Evolutionary conservation across 2,329 filamentous ascomycete species (phyloP).

Genomic region (Phyllosticta citriasiana): DNA sequence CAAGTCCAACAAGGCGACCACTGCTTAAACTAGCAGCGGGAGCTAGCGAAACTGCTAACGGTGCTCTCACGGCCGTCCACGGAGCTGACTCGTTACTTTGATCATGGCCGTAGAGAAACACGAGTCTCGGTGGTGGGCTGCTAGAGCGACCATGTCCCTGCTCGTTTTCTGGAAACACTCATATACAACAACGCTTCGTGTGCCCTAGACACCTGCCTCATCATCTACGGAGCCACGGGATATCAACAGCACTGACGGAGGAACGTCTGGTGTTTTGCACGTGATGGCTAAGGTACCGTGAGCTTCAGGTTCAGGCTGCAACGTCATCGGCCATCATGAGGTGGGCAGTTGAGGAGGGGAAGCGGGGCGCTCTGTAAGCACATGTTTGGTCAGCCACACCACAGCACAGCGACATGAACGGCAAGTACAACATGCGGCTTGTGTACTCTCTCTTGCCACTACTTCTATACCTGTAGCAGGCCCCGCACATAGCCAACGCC

Average conservation of each 20-base stretch:
- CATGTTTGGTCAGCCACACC: not conserved
- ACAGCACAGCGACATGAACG: not conserved
- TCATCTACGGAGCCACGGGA: not conserved
- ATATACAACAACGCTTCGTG: not conserved
- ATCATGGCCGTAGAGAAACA: not conserved
- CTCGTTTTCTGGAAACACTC: not conserved
- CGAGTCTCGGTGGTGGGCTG: no score
- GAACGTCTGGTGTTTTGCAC: not conserved
- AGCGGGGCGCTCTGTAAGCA: not conserved
- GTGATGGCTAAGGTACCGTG: not conserved
- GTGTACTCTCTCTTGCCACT: not conserved
- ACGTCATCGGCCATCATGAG: not conserved
- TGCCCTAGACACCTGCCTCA: not conserved
- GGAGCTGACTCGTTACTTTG: not conserved
- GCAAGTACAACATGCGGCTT: not conserved
- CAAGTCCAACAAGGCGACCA: not conserved
- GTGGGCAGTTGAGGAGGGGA: not conserved
- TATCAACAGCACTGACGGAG: not conserved
- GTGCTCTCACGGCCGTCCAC: not conserved
- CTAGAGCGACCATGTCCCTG: not conserved
- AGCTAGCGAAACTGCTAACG: not conserved
- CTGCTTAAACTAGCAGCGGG: not conserved
- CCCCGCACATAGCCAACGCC: not conserved
- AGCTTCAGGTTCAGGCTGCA: not conserved
- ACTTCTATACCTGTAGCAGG: not conserved